Conservation (phyloP, 441 rosid genomes). For the Bocquillonia castaneifolia region DNA sequence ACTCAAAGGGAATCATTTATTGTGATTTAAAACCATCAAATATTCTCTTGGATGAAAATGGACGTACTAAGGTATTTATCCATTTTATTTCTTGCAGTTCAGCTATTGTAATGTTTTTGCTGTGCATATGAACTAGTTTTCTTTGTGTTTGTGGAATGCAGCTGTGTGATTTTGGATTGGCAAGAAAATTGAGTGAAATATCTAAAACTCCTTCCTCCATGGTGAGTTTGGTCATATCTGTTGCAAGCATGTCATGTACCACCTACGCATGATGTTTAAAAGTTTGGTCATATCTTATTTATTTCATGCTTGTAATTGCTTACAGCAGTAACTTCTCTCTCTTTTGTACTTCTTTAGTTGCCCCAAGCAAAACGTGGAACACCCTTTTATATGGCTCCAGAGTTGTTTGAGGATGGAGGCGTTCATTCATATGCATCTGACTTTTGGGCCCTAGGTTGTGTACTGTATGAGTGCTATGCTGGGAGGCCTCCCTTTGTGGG, state of each 20-base stretch:
- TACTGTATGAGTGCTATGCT: slow-evolving; percentile 81
- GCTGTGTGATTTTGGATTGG: slow-evolving; percentile 96
- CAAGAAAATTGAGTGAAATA: slow-evolving; percentile 74
- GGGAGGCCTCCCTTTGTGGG: slow-evolving; percentile 91
- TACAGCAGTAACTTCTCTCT: slow-evolving; percentile 12
- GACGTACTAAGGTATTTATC: slow-evolving; percentile 63
- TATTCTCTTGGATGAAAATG: slow-evolving; percentile 88
- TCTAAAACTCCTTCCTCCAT: slow-evolving; percentile 59
- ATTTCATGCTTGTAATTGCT: not conserved
- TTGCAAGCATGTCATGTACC: slow-evolving; percentile 2
- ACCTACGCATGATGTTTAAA: not conserved
- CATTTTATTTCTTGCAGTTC: slow-evolving; percentile 2
- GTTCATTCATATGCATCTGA: slow-evolving; percentile 97
- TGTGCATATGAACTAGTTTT: slow-evolving; percentile 15
- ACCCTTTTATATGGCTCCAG: slow-evolving; percentile 98
- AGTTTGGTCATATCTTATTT: slow-evolving; percentile 12
- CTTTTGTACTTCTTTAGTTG: slow-evolving; percentile 35
- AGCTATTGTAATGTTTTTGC: slow-evolving; percentile 13
- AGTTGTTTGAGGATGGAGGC: slow-evolving; percentile 94
- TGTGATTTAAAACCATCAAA: slow-evolving; percentile 96
- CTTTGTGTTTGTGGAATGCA: slow-evolving; percentile 37
- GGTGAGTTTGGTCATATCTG: slow-evolving; percentile 41
- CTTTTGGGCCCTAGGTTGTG: slow-evolving; percentile 98
- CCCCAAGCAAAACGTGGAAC: slow-evolving; percentile 96
- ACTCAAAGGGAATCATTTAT: slow-evolving; percentile 86